A percentile compares a stretch with the other conserved stretches of the same genome.
These are phyloP conservation scores for Edaphochlamys debaryana DNA, from an alignment of 139 green algal species.

Conservation along the genomic window DNA sequence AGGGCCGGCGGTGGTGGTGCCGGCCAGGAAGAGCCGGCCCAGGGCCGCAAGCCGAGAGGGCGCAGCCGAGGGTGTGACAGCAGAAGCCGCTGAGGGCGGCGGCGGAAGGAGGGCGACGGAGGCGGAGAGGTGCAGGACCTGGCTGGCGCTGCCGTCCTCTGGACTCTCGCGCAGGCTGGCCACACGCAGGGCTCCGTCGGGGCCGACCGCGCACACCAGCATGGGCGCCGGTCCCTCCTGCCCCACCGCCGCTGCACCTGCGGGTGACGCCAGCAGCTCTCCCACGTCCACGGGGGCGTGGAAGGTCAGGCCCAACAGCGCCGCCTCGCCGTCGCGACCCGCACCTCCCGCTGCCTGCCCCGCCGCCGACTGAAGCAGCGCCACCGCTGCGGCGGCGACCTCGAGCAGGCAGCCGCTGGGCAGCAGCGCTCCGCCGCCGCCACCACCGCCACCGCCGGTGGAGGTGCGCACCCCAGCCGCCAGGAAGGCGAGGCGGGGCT, in stretches of 20 bases:
- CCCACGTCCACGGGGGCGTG: background rate
- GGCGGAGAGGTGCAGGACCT: too few species aligned
- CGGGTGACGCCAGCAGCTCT: background rate
- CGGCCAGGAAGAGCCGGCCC: too few species aligned
- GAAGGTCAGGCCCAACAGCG: slow-evolving; percentile 1
- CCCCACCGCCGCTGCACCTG: background rate
- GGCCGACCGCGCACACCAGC: slow-evolving; percentile 6
- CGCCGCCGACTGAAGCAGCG: slow-evolving; percentile 3
- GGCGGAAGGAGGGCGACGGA: too few species aligned
- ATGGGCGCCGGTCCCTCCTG: background rate
- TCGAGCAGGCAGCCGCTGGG: slow-evolving; percentile 45
- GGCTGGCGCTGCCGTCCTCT: too few species aligned
- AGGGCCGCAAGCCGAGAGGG: background rate
- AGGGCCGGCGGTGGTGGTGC: too few species aligned
- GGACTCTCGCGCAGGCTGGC: background rate
- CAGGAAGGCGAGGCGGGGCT: slow-evolving; percentile 5
- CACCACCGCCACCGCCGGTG: background rate
- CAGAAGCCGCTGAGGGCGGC: background rate
- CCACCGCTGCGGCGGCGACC: slow-evolving; percentile 4
- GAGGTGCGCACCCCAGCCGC: background rate
- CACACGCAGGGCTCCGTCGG: slow-evolving; percentile 5
- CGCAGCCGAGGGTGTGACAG: background rate
- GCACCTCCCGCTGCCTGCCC: background rate
- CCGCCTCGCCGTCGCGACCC: background rate
- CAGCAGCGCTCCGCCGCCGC: background rate